Evolutionary conservation across 331 rosid genomes (phyloP).

Genomic region (Telfairia occidentalis): DNA sequence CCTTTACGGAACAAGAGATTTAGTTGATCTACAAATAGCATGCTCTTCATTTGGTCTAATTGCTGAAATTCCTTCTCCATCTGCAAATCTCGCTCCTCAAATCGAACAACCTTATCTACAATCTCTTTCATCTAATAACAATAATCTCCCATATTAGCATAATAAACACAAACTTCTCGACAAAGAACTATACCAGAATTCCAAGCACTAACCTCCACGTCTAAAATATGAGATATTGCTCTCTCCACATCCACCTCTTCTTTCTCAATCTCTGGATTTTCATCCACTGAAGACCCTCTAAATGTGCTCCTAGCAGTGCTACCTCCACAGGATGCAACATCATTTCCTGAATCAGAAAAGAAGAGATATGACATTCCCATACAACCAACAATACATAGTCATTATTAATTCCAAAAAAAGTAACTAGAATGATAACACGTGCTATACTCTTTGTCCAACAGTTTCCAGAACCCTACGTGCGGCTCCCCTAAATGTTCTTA

Average conservation of each 20-base stretch:
- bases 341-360: slow-evolving; percentile 36
- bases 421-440: too few relatives aligned
- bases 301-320: slow-evolving; percentile 16
- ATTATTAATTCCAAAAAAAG: too few relatives aligned
- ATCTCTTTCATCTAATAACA: slow-evolving; percentile 59
- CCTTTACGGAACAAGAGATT: slow-evolving; percentile 35
- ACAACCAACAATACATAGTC: too few relatives aligned
- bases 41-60: slow-evolving; percentile 56
- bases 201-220: slow-evolving; percentile 41
- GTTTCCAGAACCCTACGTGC: too few relatives aligned
- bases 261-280: slow-evolving; percentile 41
- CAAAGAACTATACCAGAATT: not conserved
- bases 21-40: slow-evolving; percentile 69
- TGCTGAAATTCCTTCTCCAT: slow-evolving; percentile 64
- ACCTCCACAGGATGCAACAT: slow-evolving; percentile 31
- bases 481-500: too few relatives aligned
- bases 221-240: slow-evolving; percentile 45
- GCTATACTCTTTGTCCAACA: too few relatives aligned
- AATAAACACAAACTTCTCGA: not conserved
- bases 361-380: not conserved
- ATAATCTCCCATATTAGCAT: slow-evolving; percentile 18
- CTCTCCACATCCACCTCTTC: slow-evolving; percentile 57
- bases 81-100: slow-evolving; percentile 60
- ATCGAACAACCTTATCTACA: slow-evolving; percentile 42
- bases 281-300: slow-evolving; percentile 35